Conservation (phyloP, 768 basidiomycete species). For the Amanita rimosa region DNA sequence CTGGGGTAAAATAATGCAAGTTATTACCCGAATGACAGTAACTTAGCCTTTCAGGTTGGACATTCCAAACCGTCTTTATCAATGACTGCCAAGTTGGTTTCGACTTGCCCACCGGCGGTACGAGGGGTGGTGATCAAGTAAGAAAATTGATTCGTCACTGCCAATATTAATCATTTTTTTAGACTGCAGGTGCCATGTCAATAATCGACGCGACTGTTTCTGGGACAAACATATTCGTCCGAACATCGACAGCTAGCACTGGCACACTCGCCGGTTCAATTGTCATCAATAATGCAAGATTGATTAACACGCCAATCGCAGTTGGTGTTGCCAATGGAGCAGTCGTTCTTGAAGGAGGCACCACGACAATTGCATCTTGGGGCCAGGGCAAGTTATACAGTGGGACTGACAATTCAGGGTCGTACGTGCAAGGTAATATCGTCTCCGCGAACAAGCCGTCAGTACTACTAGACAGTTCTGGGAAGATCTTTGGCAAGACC, state of each 20-base stretch:
- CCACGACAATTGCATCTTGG: constrained; percentile 55
- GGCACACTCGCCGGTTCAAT: constrained; percentile 45
- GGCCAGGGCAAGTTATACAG: constrained; percentile 66
- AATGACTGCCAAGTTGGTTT: constrained; percentile 43
- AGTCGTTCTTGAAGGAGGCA: constrained; percentile 47
- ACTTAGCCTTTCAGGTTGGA: constrained; percentile 26
- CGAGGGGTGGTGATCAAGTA: constrained; percentile 28
- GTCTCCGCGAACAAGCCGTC: constrained; percentile 40
- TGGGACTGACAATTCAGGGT: constrained; percentile 30
- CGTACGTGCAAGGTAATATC: constrained; percentile 42
- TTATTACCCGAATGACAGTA: neutral
- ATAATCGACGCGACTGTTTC: constrained; percentile 53
- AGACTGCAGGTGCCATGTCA: constrained; percentile 49
- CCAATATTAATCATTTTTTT: neutral
- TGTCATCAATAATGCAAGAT: constrained; percentile 51
- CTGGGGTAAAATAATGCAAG: constrained; percentile 26
- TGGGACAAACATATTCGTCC: constrained; percentile 56
- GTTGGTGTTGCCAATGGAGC: constrained; percentile 45
- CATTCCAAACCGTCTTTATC: constrained; percentile 30
- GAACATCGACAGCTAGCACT: constrained; percentile 34
- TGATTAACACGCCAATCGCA: constrained; percentile 49
- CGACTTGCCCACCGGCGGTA: constrained; percentile 41
- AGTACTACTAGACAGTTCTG: constrained; percentile 44
- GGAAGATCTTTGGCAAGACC: constrained; percentile 47
- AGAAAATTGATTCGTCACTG: neutral